A percentile compares a stretch with the other conserved stretches of the same genome.
These are phyloP conservation scores for Pleurotus salmoneostramineus DNA, from an alignment of 768 basidiomycete species.

Conservation along the genomic window DNA sequence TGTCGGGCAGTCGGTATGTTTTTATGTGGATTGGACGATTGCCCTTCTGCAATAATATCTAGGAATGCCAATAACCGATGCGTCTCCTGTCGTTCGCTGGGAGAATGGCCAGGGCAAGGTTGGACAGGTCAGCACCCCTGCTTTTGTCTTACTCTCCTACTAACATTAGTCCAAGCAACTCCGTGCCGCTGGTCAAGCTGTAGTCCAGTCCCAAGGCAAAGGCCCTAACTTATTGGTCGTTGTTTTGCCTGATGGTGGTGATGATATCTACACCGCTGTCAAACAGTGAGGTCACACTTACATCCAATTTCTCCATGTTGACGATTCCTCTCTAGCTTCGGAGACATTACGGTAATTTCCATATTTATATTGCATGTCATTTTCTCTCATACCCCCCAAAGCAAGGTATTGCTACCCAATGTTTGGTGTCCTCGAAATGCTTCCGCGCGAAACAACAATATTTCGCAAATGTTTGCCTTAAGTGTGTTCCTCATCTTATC, in stretches of 20 bases:
- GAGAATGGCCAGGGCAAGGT: slow-evolving; percentile 57
- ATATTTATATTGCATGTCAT: background rate
- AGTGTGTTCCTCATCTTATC: slow-evolving; percentile 39
- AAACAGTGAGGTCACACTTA: slow-evolving; percentile 58
- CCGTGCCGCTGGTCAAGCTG: slow-evolving; percentile 42
- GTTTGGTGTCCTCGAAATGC: slow-evolving; percentile 66
- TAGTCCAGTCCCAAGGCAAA: slow-evolving; percentile 30
- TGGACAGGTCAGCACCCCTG: slow-evolving; percentile 20
- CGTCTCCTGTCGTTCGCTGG: slow-evolving; percentile 43
- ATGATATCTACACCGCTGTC: slow-evolving; percentile 72
- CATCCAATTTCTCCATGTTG: background rate
- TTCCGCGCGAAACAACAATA: slow-evolving; percentile 69
- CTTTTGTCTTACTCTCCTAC: background rate
- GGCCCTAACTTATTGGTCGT: slow-evolving; percentile 55
- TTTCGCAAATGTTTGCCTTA: slow-evolving; percentile 76
- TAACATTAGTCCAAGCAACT: slow-evolving; percentile 30
- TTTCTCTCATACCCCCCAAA: slow-evolving; percentile 17
- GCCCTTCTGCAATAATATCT: background rate
- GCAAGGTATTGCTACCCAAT: slow-evolving; percentile 79
- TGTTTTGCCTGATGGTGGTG: slow-evolving; percentile 68
- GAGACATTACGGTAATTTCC: slow-evolving; percentile 34
- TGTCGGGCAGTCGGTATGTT: slow-evolving; percentile 58
- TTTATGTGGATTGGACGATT: background rate
- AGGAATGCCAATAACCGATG: slow-evolving; percentile 58
- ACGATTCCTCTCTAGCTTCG: slow-evolving; percentile 45